phyloP scores from a whole-genome alignment of 1,139 yeast genomes.

The Entelexis paramagnoliae region DNA sequence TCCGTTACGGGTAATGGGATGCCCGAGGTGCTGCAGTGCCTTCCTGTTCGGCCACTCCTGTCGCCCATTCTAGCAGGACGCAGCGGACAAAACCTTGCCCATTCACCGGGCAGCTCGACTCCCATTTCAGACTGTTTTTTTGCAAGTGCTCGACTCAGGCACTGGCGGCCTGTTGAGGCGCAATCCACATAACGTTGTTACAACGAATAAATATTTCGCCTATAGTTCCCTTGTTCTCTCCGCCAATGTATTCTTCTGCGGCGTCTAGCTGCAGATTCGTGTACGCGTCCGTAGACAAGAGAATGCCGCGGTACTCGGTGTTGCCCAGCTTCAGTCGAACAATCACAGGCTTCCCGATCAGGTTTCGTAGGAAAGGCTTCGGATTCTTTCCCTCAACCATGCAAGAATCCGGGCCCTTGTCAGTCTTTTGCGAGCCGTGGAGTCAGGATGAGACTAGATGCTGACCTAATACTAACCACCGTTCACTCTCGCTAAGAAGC shows the following conservation, averaged over 20 bases:
- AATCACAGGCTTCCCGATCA: constrained; percentile 58
- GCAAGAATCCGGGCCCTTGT: neutral
- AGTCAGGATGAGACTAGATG: no score
- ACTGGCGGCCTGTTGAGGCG: constrained; percentile 15
- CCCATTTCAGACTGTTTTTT: no score
- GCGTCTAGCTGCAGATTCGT: constrained; percentile 76
- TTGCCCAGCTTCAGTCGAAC: constrained; percentile 89
- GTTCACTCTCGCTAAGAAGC: no score
- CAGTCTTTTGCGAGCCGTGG: neutral
- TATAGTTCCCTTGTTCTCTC: constrained; percentile 46
- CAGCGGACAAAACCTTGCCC: neutral
- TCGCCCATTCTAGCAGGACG: neutral
- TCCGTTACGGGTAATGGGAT: neutral
- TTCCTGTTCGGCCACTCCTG: neutral
- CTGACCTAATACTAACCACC: no score
- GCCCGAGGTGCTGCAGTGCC: neutral
- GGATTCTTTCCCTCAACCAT: constrained; percentile 43
- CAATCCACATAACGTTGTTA: constrained; percentile 38
- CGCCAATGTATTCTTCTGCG: constrained; percentile 53
- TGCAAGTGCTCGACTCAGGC: neutral
- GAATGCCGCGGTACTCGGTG: constrained; percentile 79
- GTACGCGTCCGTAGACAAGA: constrained; percentile 78
- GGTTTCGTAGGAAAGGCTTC: constrained; percentile 73
- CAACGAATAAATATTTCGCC: constrained; percentile 70
- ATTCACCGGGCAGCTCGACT: no score